Evolutionary conservation across 2,329 filamentous ascomycete species (phyloP), one percentile per base, ranked within the genome.

Genomic region (Knoxdaviesia capensis): DNA sequence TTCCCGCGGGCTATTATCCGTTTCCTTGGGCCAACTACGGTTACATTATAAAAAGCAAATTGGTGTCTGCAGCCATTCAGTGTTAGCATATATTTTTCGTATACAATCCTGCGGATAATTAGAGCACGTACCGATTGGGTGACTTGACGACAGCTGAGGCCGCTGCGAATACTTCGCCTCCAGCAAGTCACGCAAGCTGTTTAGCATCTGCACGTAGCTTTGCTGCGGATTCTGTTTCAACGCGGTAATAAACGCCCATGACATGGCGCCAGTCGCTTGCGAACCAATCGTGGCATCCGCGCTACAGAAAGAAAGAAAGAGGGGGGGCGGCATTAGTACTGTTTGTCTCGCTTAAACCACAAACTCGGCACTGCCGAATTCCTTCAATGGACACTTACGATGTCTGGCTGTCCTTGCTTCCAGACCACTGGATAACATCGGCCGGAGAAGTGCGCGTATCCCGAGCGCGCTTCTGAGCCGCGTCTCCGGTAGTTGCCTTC

Each of bases 371-470:
- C 30, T 32, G 7, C 30, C 7, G 10, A 32, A 5, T n/a, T 31
- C 30, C 34, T 28, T 29, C n/a, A 41, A 20, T 20, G 20, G 31
- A 8, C 34, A 48, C 49, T 42, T 39, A 52, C 73, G 77, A 82
- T 50, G 85, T 94, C 60, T 94, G 85, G 45, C 75, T 73, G 57
- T 94, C 85, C 61, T 92, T 92, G 62, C 80, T 86, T 40, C 85
- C 86, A 48, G 80, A 87, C 78, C 84, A 88, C 80, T 92, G 88
- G 57, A 94, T 75, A 34, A 94, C 85, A 59, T 94, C 85, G 36
- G 85, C 85, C 4, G 84, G 78, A 46, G 78, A 85, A 20, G 85
- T 93, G 65, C 88, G 90, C 40, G 85, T 93, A 50, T 78, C 70
- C 54, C 82, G 65, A 46, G 83, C 78, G 53, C 73, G 73, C 61